Percentiles rank a stretch among this genome's conserved stretches.
These are phyloP conservation scores for Isabelozyma gotoi DNA, from an alignment of 805 yeast species.

Conservation along the genomic window DNA sequence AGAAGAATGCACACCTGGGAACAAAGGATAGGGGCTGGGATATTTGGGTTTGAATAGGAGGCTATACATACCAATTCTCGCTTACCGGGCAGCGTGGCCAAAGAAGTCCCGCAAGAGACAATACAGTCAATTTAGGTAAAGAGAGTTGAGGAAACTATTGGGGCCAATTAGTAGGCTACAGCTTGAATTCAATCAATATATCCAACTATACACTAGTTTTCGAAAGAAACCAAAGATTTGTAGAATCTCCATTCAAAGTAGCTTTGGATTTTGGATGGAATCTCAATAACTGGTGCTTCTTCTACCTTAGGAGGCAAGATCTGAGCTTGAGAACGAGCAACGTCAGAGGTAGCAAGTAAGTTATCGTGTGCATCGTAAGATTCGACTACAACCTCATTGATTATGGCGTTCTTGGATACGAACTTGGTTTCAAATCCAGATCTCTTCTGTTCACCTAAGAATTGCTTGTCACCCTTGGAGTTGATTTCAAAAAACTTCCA, in stretches of 20 bases:
- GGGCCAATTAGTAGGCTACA: no score
- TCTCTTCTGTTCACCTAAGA: conserved; percentile 15
- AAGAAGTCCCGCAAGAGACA: no score
- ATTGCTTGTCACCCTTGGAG: conserved; percentile 8
- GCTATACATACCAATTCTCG: no score
- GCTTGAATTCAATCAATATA: no score
- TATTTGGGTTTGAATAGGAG: no score
- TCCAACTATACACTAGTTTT: no score
- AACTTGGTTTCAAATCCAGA: conserved; percentile 28
- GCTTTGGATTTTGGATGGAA: neutral
- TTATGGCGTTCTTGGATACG: conserved; percentile 1
- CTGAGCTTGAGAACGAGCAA: conserved; percentile 3
- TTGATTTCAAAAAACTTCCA: conserved; percentile 26
- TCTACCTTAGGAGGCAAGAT: neutral
- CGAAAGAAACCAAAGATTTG: no score
- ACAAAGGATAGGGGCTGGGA: no score
- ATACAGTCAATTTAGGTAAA: no score
- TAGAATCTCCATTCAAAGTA: neutral
- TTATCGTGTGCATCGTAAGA: conserved; percentile 12
- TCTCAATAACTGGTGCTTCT: neutral
- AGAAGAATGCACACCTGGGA: no score
- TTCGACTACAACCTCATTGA: conserved; percentile 11
- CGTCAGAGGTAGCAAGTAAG: conserved; percentile 12
- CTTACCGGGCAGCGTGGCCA: no score
- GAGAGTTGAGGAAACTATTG: no score